Evolutionary conservation across 1,284 basidiomycete genomes (phyloP).

Genomic region (Tilletia indica): DNA sequence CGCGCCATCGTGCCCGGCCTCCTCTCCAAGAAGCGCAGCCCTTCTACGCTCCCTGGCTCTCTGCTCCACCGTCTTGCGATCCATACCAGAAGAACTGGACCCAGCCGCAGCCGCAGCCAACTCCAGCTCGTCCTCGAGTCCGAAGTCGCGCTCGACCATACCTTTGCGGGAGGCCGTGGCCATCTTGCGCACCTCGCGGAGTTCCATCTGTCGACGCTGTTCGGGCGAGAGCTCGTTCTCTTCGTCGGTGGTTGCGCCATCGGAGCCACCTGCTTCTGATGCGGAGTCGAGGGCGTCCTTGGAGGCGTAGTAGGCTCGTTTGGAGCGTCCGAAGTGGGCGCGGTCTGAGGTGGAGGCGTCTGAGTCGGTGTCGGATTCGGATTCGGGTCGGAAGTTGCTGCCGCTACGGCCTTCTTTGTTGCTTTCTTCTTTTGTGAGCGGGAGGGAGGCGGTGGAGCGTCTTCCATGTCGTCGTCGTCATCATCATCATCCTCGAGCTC

Average conservation of each 20-base stretch:
- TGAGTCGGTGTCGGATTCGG: slow-evolving; percentile 63
- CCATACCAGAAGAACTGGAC: slow-evolving; percentile 21
- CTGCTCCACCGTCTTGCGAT: slow-evolving; percentile 4
- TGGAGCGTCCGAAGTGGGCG: slow-evolving; percentile 58
- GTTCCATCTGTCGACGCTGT: slow-evolving; percentile 66
- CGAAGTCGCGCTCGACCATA: slow-evolving; percentile 79
- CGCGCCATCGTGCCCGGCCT: not conserved
- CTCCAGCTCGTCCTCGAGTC: slow-evolving; percentile 66
- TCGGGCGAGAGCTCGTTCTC: slow-evolving; percentile 56
- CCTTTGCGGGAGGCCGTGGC: slow-evolving; percentile 73
- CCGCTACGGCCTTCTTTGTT: slow-evolving; percentile 27
- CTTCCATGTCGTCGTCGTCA: slow-evolving; percentile 28
- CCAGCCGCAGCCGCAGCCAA: slow-evolving; percentile 21
- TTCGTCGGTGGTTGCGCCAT: slow-evolving; percentile 11
- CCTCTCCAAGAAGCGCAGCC: slow-evolving; percentile 9
- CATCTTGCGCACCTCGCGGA: slow-evolving; percentile 77
- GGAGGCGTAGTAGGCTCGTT: slow-evolving; percentile 52
- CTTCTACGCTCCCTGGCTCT: slow-evolving; percentile 8
- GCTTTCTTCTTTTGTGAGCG: slow-evolving; percentile 4
- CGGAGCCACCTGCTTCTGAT: slow-evolving; percentile 25
- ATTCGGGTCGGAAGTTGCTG: slow-evolving; percentile 55
- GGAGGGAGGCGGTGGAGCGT: slow-evolving; percentile 23
- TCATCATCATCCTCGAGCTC: slow-evolving; percentile 55
- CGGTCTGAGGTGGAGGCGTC: slow-evolving; percentile 56
- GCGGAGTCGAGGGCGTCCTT: slow-evolving; percentile 51